Conservation (phyloP, 2,329 filamentous ascomycete genomes). For the Colletotrichum orbiculare region DNA sequence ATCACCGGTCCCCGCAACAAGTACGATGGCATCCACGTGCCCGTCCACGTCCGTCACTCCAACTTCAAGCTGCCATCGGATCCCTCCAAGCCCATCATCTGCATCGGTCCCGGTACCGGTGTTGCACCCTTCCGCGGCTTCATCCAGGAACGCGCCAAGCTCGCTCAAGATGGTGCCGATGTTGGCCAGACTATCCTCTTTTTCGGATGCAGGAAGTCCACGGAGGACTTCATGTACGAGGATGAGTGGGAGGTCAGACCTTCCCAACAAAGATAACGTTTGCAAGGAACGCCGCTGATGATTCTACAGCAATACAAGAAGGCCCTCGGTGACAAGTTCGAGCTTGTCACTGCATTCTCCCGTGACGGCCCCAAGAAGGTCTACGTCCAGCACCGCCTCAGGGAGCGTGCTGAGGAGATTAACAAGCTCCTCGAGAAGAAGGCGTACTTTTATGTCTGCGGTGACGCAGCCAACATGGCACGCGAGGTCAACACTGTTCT, state of each 20-base stretch:
- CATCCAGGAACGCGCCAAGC: constrained; percentile 89
- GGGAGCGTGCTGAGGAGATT: constrained; percentile 84
- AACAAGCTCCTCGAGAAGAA: constrained; percentile 87
- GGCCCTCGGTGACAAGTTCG: constrained; percentile 86
- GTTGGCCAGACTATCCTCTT: constrained; percentile 92
- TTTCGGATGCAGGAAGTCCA: constrained; percentile 89
- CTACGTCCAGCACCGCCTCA: constrained; percentile 94
- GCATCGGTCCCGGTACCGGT: constrained; percentile 96
- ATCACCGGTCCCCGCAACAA: constrained; percentile 93
- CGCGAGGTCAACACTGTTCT: constrained; percentile 91
- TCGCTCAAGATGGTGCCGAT: constrained; percentile 80
- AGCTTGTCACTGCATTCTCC: constrained; percentile 95
- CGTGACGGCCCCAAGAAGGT: constrained; percentile 88
- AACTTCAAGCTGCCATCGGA: constrained; percentile 99
- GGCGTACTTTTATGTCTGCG: constrained; percentile 97
- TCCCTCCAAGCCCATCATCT: constrained; percentile 91
- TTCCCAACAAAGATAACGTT: neutral
- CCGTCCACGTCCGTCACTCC: constrained; percentile 95
- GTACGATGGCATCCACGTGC: constrained; percentile 94
- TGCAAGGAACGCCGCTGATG: constrained; percentile 10
- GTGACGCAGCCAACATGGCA: constrained; percentile 97
- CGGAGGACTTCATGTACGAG: constrained; percentile 94
- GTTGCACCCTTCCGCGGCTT: constrained; percentile 97
- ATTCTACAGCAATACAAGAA: constrained; percentile 79
- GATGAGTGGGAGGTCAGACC: constrained; percentile 89